These are phyloP conservation scores for Rubroshorea leprosula DNA, from an alignment of 345 rosid genomes.

Conservation along the genomic window DNA sequence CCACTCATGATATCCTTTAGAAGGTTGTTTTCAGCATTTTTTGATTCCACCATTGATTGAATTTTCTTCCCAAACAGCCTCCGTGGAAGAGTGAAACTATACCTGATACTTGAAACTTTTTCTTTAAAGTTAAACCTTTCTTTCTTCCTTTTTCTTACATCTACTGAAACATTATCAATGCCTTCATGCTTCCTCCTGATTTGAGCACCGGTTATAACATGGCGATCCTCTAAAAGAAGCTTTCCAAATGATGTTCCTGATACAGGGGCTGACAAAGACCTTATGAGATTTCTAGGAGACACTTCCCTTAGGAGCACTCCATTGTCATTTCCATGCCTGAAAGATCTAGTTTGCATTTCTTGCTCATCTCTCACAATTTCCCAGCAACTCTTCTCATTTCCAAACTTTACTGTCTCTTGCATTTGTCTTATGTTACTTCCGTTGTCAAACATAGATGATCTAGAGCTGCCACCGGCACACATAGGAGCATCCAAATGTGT, in stretches of 20 bases:
- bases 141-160: slow-evolving; percentile 49
- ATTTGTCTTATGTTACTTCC: slow-evolving; percentile 20
- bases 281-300: slow-evolving; percentile 64
- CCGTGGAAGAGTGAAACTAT: slow-evolving; percentile 48
- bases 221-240: slow-evolving; percentile 84
- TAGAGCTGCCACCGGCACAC: slow-evolving; percentile 26
- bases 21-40: slow-evolving; percentile 32
- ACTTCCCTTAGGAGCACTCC: slow-evolving; percentile 28
- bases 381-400: slow-evolving; percentile 23
- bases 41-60: slow-evolving; percentile 55
- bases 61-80: slow-evolving; percentile 71
- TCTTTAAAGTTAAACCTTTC: slow-evolving; percentile 66
- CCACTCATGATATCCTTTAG: slow-evolving; percentile 60
- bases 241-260: slow-evolving; percentile 85
- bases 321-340: slow-evolving; percentile 37
- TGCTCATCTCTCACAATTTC: slow-evolving; percentile 35
- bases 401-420: slow-evolving; percentile 19
- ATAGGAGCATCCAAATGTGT: slow-evolving; percentile 26
- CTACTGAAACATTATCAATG: slow-evolving; percentile 28
- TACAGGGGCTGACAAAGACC: slow-evolving; percentile 84
- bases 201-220: slow-evolving; percentile 72
- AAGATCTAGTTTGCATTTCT: slow-evolving; percentile 43
- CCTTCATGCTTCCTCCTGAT: slow-evolving; percentile 83
- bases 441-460: slow-evolving; percentile 35
- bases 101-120: slow-evolving; percentile 68